Evolutionary conservation across 192 early-diverging fungal genomes (phyloP), one percentile per base, ranked within the genome.

Genomic region (Podochytrium sp.): DNA sequence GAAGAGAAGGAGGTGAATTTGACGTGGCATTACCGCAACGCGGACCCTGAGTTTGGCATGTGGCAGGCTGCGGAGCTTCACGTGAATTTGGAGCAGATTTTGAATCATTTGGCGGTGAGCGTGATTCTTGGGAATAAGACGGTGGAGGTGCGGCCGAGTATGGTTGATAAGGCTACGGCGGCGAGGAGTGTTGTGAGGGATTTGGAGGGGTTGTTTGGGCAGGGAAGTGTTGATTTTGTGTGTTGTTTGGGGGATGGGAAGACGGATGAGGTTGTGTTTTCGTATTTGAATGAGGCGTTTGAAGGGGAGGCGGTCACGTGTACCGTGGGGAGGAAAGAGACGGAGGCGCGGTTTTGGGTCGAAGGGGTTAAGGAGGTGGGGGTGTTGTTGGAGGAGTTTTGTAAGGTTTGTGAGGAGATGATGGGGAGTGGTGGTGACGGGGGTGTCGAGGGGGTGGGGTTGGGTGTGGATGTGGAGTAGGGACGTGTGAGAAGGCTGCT

Each of bases 41-140:
- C 96, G 35, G 83, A 81, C 53, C 78, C 80, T 32, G 95, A 97
- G 80, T 97, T 96, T 86, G 97, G 97, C 2, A 81, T 84, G 42
- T 99, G 98, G 97, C 97, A 99, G 85, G 96, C 97, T 35, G 94
- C 94, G 49, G 98, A 99, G 81, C 87, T 99, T 40, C 93, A 97
- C 68, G 91, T 95, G 65, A 99, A 99, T 78, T 76, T 99, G 40
- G 97, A 99, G 73, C 96, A 98, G 74, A 86, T 97, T 39, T 76
- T 99, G 71, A 87, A 87, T 40, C 98, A 98, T 67, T 85, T 97
- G 91, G 91, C 97, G 1, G 81, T 99, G 29, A 91, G 93, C 33
- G 91, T 91, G 75, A 71, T 99, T 38, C 81, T 94, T 20, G 98
- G 97, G 59, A 95, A 95, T 83, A 96, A 96, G 82, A 99, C 98